Evolutionary conservation across 495 filamentous ascomycete species (phyloP).

Genomic region (Aspergillus heteromorphus): DNA sequence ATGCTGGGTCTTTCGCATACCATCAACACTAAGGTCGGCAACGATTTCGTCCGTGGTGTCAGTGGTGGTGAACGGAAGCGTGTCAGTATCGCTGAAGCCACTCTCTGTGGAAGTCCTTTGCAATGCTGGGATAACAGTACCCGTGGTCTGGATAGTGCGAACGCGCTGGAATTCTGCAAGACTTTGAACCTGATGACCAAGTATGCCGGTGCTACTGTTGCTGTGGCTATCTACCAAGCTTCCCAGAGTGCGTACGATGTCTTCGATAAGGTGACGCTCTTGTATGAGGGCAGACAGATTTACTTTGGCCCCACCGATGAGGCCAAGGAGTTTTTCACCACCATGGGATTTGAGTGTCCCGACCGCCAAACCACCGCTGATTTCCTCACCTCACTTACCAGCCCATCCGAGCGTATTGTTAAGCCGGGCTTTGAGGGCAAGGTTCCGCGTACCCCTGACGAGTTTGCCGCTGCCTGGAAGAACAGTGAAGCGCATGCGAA

Average conservation of each 20-base stretch:
- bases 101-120: constrained; percentile 68
- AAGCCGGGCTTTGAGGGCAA: constrained; percentile 57
- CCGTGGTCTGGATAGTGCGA: constrained; percentile 78
- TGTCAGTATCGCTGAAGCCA: constrained; percentile 51
- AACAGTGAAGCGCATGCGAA: constrained; percentile 47
- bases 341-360: constrained; percentile 60
- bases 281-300: constrained; percentile 63
- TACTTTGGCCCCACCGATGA: constrained; percentile 59
- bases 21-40: constrained; percentile 56
- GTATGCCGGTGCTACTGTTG: constrained; percentile 69
- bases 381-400: constrained; percentile 73
- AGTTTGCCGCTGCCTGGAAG: constrained; percentile 63
- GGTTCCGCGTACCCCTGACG: constrained; percentile 66
- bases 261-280: constrained; percentile 58
- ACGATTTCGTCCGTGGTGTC: constrained; percentile 79
- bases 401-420: constrained; percentile 59
- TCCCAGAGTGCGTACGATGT: constrained; percentile 74
- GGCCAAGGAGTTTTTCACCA: constrained; percentile 60
- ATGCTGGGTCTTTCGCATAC: constrained; percentile 55
- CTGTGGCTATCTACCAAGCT: constrained; percentile 82
- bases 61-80: constrained; percentile 81
- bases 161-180: constrained; percentile 69
- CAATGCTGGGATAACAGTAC: constrained; percentile 87
- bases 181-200: constrained; percentile 72
- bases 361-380: constrained; percentile 64